phyloP scores from a whole-genome alignment of 106 monocot genomes.

The Agapanthus africanus region DNA sequence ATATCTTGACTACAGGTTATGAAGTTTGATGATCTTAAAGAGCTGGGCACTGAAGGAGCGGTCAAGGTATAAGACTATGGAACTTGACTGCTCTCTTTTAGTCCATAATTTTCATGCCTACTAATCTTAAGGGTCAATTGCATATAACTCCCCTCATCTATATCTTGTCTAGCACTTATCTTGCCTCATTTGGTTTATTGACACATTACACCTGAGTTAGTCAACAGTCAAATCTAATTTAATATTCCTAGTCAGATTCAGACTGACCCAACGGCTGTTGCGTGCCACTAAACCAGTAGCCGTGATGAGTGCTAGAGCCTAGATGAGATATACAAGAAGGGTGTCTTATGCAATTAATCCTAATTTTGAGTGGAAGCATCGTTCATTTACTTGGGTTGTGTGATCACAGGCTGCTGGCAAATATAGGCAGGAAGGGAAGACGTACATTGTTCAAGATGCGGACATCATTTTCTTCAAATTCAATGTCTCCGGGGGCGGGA shows the following conservation, averaged over 20 bases:
- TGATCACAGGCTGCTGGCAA: slow-evolving; percentile 79
- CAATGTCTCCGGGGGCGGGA: slow-evolving; percentile 90
- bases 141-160: too few species aligned
- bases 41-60: slow-evolving; percentile 69
- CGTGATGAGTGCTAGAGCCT: too few species aligned
- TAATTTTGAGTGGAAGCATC: background rate
- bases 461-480: slow-evolving; percentile 99
- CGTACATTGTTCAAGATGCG: slow-evolving; percentile 87
- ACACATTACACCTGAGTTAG: too few species aligned
- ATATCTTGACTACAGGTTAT: slow-evolving; percentile 60
- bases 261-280: too few species aligned
- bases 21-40: slow-evolving; percentile 98
- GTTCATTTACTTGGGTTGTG: background rate
- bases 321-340: too few species aligned
- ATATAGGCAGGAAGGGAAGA: slow-evolving; percentile 96
- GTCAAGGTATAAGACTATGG: slow-evolving; percentile 55
- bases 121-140: too few species aligned
- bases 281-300: too few species aligned
- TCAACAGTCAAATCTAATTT: too few species aligned
- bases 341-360: too few species aligned
- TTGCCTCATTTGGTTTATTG: too few species aligned
- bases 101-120: background rate
- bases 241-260: too few species aligned
- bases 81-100: background rate
- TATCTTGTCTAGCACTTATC: too few species aligned